A percentile compares a stretch with the other conserved stretches of the same genome.
These are phyloP conservation scores for Kluyveromyces marxianus DNA, from an alignment of 1,139 yeast genomes.

Conservation along the genomic window DNA sequence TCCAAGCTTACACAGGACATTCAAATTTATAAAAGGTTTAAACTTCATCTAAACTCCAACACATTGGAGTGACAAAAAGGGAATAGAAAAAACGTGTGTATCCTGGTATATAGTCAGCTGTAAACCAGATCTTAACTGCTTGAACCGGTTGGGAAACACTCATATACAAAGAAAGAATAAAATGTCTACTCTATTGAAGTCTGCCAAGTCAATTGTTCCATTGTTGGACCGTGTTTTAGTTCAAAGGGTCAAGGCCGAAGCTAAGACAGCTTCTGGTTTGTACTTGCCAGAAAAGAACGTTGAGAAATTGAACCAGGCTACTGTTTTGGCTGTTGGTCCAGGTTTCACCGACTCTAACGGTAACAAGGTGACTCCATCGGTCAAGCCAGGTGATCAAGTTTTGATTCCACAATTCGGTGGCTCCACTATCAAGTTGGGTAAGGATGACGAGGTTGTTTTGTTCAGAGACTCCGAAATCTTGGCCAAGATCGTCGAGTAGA, in stretches of 20 bases:
- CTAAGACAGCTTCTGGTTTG: constrained; percentile 90
- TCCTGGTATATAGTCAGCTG: too few relatives aligned
- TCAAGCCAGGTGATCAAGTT: constrained; percentile 84
- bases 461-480: constrained; percentile 89
- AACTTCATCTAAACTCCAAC: not conserved
- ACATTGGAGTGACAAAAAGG: not conserved
- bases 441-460: constrained; percentile 68
- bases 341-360: constrained; percentile 70
- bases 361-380: constrained; percentile 60
- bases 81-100: too few relatives aligned
- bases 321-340: constrained; percentile 78
- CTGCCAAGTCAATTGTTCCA: constrained; percentile 84
- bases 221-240: constrained; percentile 92
- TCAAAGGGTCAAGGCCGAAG: constrained; percentile 86
- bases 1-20: not conserved
- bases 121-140: too few relatives aligned
- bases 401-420: constrained; percentile 91
- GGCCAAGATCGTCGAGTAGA: constrained; percentile 63
- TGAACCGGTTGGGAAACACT: too few relatives aligned
- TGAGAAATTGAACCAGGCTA: constrained; percentile 81
- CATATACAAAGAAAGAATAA: not conserved
- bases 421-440: constrained; percentile 67
- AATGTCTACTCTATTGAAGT: constrained; percentile 61
- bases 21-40: not conserved
- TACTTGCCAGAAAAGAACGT: constrained; percentile 95